phyloP scores from a whole-genome alignment of 129 eudicot genomes.

The Ambrosia trifida region DNA sequence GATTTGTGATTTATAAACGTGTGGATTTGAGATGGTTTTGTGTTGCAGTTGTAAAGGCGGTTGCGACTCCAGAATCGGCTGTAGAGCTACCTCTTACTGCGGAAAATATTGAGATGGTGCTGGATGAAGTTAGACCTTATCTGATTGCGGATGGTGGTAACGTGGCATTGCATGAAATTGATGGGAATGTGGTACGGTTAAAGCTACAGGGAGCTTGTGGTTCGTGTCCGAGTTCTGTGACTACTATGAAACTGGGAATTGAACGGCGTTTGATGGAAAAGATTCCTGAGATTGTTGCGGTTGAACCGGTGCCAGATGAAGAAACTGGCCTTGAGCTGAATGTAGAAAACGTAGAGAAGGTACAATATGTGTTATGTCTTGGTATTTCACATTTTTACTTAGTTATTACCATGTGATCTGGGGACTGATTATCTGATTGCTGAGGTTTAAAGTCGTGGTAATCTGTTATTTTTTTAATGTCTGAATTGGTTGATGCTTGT shows the following conservation, averaged over 20 bases:
- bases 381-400: background rate
- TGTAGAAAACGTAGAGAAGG: conserved; percentile 95
- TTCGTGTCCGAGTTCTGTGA: conserved; percentile 88
- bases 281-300: conserved; percentile 88
- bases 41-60: conserved; percentile 71
- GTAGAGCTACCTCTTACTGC: conserved; percentile 79
- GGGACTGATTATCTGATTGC: background rate
- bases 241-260: conserved; percentile 92
- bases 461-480: background rate
- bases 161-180: conserved; percentile 91
- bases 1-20: background rate
- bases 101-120: conserved; percentile 79
- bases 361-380: conserved; percentile 14
- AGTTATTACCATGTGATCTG: background rate
- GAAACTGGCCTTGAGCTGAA: conserved; percentile 93
- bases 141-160: conserved; percentile 96
- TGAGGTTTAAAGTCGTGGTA: background rate
- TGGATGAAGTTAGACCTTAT: conserved; percentile 92
- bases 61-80: conserved; percentile 78
- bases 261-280: conserved; percentile 96
- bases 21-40: background rate
- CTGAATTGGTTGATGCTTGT: background rate
- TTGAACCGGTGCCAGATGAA: conserved; percentile 72
- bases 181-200: conserved; percentile 78
- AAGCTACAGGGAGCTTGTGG: conserved; percentile 99